These are phyloP conservation scores for Saccharomycopsis crataegensis DNA, from an alignment of 1,139 yeast species.

Conservation along the genomic window DNA sequence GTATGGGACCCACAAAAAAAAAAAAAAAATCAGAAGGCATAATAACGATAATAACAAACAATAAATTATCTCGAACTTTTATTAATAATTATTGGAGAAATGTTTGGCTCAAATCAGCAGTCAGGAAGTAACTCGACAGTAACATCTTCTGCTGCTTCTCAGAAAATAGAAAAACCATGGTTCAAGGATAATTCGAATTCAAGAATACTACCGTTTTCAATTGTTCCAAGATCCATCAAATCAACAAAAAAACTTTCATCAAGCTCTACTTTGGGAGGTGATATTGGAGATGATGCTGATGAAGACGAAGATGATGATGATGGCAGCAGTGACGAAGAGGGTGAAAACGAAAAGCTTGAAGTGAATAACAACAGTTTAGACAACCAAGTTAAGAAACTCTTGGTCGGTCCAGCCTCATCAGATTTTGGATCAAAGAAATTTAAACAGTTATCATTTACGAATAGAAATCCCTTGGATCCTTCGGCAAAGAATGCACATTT, in stretches of 20 bases:
- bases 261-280: background rate
- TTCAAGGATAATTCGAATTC: conserved; percentile 9
- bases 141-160: no score
- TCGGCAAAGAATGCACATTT: conserved; percentile 4
- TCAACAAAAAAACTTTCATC: background rate
- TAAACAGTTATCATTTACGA: conserved; percentile 12
- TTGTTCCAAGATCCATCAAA: conserved; percentile 12
- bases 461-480: background rate
- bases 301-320: conserved; percentile 8
- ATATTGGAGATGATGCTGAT: conserved; percentile 1
- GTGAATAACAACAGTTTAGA: conserved; percentile 4
- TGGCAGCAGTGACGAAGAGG: conserved; percentile 4
- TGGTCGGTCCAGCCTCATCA: conserved; percentile 13
- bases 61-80: no score
- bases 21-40: background rate
- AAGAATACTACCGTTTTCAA: conserved; percentile 15
- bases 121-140: no score
- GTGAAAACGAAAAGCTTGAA: background rate
- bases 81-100: no score
- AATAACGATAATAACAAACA: background rate
- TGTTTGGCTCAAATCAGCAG: no score
- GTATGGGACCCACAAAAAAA: no score
- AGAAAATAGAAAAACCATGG: conserved; percentile 9
- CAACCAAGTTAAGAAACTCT: conserved; percentile 12
- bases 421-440: conserved; percentile 18